phyloP scores from a whole-genome alignment of 2,329 filamentous ascomycete genomes.

The Aaosphaeria arxii region DNA sequence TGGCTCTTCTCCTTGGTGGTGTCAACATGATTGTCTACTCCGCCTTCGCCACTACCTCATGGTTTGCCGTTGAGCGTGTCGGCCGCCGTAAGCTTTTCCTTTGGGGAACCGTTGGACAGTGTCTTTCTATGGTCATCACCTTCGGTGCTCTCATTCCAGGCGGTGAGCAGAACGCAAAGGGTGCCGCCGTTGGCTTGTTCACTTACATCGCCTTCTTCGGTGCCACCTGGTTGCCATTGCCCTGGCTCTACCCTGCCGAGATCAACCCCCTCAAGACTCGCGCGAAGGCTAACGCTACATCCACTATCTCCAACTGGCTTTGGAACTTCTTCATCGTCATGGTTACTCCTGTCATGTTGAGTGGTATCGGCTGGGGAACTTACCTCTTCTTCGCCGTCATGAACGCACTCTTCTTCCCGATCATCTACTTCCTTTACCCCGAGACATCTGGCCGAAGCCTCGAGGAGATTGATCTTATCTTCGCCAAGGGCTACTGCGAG shows the following conservation, averaged over 20 bases:
- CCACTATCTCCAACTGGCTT: constrained; percentile 54
- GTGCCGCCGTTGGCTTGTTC: constrained; percentile 61
- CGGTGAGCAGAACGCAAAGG: constrained; percentile 39
- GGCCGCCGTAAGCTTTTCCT: constrained; percentile 46
- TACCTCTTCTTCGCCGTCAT: constrained; percentile 52
- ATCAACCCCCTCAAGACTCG: constrained; percentile 55
- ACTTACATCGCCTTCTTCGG: constrained; percentile 69
- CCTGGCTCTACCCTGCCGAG: constrained; percentile 56
- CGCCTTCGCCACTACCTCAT: constrained; percentile 57
- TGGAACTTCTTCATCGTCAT: constrained; percentile 48
- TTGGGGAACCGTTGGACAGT: constrained; percentile 49
- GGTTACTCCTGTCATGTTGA: constrained; percentile 42
- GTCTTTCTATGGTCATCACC: constrained; percentile 51
- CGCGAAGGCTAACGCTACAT: constrained; percentile 55
- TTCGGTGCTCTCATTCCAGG: constrained; percentile 42
- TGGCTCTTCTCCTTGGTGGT: constrained; percentile 44
- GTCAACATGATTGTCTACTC: constrained; percentile 57
- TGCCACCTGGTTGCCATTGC: constrained; percentile 62
- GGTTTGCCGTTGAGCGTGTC: constrained; percentile 64
- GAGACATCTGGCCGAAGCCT: constrained; percentile 51
- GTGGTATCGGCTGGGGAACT: constrained; percentile 37
- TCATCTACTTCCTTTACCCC: constrained; percentile 56
- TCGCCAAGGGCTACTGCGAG: constrained; percentile 48
- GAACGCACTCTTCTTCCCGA: constrained; percentile 51
- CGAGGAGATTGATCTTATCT: constrained; percentile 53